Percentiles rank a stretch among this genome's conserved stretches.
Conservation (phyloP, 345 rosid species). For the Excoecaria cochinchinensis region DNA sequence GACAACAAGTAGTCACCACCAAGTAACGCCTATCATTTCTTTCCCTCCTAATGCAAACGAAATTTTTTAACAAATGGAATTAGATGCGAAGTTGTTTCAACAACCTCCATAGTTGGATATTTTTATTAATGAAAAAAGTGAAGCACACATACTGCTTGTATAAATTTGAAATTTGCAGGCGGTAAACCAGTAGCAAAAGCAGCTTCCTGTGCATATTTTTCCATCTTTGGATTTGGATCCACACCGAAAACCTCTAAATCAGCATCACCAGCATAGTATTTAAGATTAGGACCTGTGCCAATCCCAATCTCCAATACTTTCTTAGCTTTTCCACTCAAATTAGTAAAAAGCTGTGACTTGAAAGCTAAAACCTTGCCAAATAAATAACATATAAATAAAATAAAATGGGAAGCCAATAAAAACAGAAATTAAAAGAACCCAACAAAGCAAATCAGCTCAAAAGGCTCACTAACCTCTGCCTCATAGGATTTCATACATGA, state of each 20-base stretch:
- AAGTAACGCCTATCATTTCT: neutral
- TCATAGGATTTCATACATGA: conserved; percentile 61
- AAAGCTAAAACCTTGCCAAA: conserved; percentile 54
- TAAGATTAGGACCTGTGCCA: conserved; percentile 87
- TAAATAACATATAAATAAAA: neutral
- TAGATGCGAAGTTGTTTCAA: neutral
- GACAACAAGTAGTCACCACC: neutral
- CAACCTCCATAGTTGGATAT: neutral
- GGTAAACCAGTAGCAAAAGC: conserved; percentile 67
- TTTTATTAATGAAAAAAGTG: neutral
- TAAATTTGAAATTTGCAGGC: conserved; percentile 49
- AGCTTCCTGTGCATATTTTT: conserved; percentile 57
- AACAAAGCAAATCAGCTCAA: neutral
- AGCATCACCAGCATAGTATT: conserved; percentile 48
- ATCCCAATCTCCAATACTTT: conserved; percentile 77
- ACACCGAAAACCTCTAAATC: conserved; percentile 59
- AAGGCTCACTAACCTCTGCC: conserved; percentile 47
- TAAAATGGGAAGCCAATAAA: neutral
- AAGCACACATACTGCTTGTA: conserved; percentile 55
- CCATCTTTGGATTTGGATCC: conserved; percentile 80
- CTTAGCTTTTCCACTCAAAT: conserved; percentile 58
- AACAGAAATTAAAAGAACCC: neutral
- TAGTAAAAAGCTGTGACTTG: conserved; percentile 55
- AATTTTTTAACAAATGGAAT: neutral
- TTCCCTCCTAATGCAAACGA: neutral